Conservation (phyloP, 75 land plant species). For the Pseudotsuga menziesii region DNA sequence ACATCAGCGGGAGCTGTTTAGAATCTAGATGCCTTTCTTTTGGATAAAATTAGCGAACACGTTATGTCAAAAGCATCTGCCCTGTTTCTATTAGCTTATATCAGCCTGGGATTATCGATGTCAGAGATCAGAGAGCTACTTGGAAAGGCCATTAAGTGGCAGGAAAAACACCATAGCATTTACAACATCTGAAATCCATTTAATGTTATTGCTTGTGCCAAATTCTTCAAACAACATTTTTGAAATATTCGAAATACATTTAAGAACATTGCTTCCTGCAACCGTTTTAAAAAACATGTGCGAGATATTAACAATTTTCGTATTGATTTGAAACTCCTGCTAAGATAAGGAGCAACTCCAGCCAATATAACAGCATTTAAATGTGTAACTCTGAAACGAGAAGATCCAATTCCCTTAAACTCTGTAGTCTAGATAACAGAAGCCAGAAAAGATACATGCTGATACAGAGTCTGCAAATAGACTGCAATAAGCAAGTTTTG, state of each 20-base stretch:
- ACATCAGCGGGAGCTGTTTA: not conserved
- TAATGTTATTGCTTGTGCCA: not conserved
- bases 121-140: no score
- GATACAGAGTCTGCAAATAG: not conserved
- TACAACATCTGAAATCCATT: not conserved
- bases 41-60: not conserved
- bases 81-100: not conserved
- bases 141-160: no score
- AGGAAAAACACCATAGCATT: not conserved
- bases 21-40: no score
- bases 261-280: not conserved
- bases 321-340: no score
- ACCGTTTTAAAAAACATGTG: no score
- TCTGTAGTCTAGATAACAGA: not conserved
- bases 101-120: not conserved
- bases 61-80: not conserved
- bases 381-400: not conserved
- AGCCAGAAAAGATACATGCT: not conserved
- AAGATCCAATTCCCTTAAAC: not conserved
- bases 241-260: not conserved
- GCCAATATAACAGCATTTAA: no score
- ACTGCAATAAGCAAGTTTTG: not conserved
- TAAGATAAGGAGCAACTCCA: no score
- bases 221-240: not conserved
- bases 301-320: no score